Percentiles rank a stretch among this genome's conserved stretches.
These are phyloP conservation scores for Jamesozyma piceae DNA, from an alignment of 805 yeast species.

Conservation along the genomic window DNA sequence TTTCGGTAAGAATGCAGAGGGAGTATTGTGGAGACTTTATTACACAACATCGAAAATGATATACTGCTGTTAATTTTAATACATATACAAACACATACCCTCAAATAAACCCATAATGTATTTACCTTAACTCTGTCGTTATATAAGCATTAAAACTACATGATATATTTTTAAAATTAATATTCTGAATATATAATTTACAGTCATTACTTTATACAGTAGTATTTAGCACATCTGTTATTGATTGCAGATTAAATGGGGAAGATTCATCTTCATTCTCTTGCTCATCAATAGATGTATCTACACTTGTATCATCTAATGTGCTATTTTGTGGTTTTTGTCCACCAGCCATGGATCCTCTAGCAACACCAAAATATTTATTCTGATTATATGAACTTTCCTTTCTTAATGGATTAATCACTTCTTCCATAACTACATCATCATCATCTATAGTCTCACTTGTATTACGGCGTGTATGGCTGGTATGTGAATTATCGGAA, in stretches of 20 bases:
- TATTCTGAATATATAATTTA: too few relatives aligned
- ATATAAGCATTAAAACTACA: too few relatives aligned
- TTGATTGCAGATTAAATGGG: conserved; percentile 1
- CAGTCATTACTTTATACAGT: neutral
- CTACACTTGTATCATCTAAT: neutral
- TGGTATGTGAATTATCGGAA: neutral
- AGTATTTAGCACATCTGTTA: conserved; percentile 1
- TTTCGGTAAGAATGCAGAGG: too few relatives aligned
- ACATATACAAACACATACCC: too few relatives aligned
- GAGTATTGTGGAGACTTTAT: too few relatives aligned
- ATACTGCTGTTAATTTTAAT: too few relatives aligned
- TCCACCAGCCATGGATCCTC: conserved; percentile 20
- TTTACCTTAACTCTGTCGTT: too few relatives aligned
- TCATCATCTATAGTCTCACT: neutral
- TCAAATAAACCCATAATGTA: too few relatives aligned
- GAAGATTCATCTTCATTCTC: neutral
- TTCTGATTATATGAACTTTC: conserved; percentile 6
- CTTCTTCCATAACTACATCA: conserved; percentile 10
- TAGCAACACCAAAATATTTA: conserved; percentile 14
- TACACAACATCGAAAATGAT: too few relatives aligned
- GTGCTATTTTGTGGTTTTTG: neutral
- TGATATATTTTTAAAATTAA: too few relatives aligned
- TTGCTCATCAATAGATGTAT: neutral
- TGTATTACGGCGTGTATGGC: neutral
- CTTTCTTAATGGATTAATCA: conserved; percentile 14